Base-by-base conservation (phyloP, 306 rosid species). In the Cucurbita pepo region DNA sequence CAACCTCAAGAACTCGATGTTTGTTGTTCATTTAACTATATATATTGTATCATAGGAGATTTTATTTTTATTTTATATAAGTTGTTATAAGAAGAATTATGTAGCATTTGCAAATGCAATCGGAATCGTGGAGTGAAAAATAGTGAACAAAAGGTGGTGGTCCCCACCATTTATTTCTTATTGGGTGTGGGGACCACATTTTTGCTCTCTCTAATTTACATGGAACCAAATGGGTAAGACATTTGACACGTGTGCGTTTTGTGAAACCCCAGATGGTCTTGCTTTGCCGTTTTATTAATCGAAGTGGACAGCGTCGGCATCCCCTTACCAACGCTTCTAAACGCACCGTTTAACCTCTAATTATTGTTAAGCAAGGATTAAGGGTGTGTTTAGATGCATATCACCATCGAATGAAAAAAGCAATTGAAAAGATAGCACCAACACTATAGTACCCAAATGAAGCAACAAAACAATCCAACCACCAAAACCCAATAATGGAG, bases 181-280 rank as follows among this genome's bases (percentile, higher is more conserved):
- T 30, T 0, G 34, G 34, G 34, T 48, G 6, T 48, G 53, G 53
- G 53, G 16, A 48, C 53, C 53, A 48, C 53, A 30, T 30, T 25
- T 25, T 2, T 25, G 1, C 34, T 30, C 34, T 30, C 34, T 30
- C 34, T 30, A 30, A 30, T 30, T 30, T 30, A 30, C 34, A 2
- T 30, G 34, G 34, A 10, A 3, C 4, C 4, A 12, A 43, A 18
- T 10, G 43, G 19, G 38, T 7, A 41, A 63, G 5, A 10, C 15
- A 11, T 19, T 13, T 72, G 56, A 74, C 87, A 90, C 89, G 89
- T 82, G 89, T 81, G 70, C 82, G 47, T 73, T 82, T 72, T 59
- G 1, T 54, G 10, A 34, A 48, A 52, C 63, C 34, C 34, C 34
- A 30, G 34, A 30, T 30, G 34, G 3, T 0, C 10, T 10, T 18